Base-by-base conservation (phyloP, 1,139 yeast genomes). In the Torulaspora globosa region DNA sequence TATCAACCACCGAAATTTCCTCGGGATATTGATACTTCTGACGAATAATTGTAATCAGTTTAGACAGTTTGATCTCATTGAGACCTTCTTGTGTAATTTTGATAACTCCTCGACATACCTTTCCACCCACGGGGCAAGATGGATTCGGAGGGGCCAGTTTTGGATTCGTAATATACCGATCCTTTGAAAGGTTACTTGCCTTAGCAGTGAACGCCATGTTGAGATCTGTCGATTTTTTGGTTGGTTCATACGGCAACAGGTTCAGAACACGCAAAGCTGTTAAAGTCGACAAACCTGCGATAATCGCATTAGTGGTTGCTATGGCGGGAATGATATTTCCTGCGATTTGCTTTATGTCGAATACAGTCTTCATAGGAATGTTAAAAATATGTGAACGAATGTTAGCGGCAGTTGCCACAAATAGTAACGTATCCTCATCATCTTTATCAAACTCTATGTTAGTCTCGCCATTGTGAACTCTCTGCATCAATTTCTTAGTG, bases 291-390 rank as follows among this genome's bases (percentile, higher is more conserved):
- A 89, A 76, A 0, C 98, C 98, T 0, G 97, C 90, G 52, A 92
- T 82, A 16, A 92, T 83, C 1, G 98, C 97, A 65, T 94, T 94
- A 9, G 97, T 92, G 1, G 98, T 92, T 10, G 98, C 98, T 57
- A 94, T 90, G 0, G 98, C 98, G 0, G 99, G 98, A 42, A 94
- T 92, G 58, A 94, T 94, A 64, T 92, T 92, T 8, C 99, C 99
- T 0, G 98, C 98, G 57, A 90, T 89, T 62, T 94, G 80, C 65
- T 94, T 94, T 54, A 86, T 79, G 52, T 88, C 96, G 60, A 94
- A 94, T 55, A 87, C 84, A 12, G 95, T 74, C 63, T 85, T 84
- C 46, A 73, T 60, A 24, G 81, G 85, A 51, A 94, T 90, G 26
- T 75, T 72, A 62, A 92, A 94, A 1, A 88, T 75, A 38, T 63